phyloP scores from a whole-genome alignment of 2,329 filamentous ascomycete genomes.

The Aspergillus fischeri region DNA sequence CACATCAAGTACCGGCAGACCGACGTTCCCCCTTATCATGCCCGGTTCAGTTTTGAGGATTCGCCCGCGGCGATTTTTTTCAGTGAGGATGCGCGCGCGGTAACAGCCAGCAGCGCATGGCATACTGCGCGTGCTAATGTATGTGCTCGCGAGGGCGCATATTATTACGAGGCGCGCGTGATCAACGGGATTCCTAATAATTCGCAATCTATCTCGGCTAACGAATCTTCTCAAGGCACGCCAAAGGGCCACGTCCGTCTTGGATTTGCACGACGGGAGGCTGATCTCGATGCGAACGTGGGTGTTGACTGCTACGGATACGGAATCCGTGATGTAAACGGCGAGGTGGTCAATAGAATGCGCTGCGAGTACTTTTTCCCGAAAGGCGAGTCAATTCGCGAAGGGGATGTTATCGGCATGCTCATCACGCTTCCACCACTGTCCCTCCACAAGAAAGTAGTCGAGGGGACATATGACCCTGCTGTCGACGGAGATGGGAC shows the following conservation, averaged over 20 bases:
- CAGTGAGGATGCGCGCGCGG: conserved; percentile 66
- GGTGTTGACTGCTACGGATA: conserved; percentile 95
- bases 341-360: conserved; percentile 90
- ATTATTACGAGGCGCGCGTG: conserved; percentile 93
- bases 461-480: conserved; percentile 82
- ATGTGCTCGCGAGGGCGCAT: conserved; percentile 79
- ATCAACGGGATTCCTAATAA: conserved; percentile 58
- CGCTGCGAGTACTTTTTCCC: conserved; percentile 87
- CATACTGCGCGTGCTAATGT: conserved; percentile 88
- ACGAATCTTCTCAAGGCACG: conserved; percentile 19
- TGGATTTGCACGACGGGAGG: conserved; percentile 45
- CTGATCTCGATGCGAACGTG: conserved; percentile 53
- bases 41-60: conserved; percentile 90
- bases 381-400: conserved; percentile 70
- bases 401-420: conserved; percentile 90
- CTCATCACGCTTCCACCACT: conserved; percentile 89
- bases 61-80: conserved; percentile 81
- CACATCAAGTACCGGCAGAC: conserved; percentile 89
- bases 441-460: conserved; percentile 79
- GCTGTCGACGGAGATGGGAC: conserved; percentile 59
- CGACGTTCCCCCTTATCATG: conserved; percentile 75
- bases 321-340: conserved; percentile 80
- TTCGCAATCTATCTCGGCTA: conserved; percentile 15
- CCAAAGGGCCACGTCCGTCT: conserved; percentile 46
- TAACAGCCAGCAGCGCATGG: conserved; percentile 91